These are phyloP conservation scores for Kuraishia molischiana DNA, from an alignment of 805 yeast species.

Conservation along the genomic window DNA sequence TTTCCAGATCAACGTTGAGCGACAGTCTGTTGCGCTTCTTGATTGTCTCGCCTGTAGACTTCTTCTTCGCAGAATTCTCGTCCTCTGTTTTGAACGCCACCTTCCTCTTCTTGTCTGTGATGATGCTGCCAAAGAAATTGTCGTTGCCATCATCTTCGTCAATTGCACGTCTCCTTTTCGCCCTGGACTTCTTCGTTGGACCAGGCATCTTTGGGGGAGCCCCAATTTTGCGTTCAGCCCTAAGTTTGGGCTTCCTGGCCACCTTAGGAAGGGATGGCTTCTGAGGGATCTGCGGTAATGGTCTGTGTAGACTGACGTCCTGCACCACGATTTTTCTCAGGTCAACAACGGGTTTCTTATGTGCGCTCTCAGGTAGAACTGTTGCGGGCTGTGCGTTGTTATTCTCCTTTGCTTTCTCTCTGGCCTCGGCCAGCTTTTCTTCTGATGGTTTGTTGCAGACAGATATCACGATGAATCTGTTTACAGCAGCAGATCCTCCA, in stretches of 20 bases:
- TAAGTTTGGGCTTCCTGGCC: too few species aligned
- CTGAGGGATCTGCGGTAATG: not conserved
- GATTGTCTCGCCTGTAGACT: not conserved
- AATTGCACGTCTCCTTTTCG: not conserved
- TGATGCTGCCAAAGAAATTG: slow-evolving; percentile 16
- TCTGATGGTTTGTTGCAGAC: slow-evolving; percentile 9
- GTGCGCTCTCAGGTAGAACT: too few species aligned
- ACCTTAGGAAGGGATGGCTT: too few species aligned
- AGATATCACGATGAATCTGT: slow-evolving; percentile 6
- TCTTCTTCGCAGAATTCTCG: not conserved
- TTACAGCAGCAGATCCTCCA: not conserved
- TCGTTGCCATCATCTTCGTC: slow-evolving; percentile 12
- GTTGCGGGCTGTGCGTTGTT: not conserved
- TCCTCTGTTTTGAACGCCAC: slow-evolving; percentile 6
- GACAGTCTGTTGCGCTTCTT: not conserved
- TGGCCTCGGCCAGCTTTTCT: slow-evolving; percentile 8
- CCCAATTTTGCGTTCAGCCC: not conserved
- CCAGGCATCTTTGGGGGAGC: not conserved
- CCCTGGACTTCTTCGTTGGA: not conserved
- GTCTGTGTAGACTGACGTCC: not conserved
- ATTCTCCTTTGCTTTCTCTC: slow-evolving; percentile 8
- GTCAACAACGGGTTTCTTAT: not conserved
- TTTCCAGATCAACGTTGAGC: slow-evolving; percentile 18
- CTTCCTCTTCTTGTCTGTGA: slow-evolving; percentile 20
- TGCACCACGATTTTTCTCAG: not conserved